Conservation (phyloP, 2,329 filamentous ascomycete species). For the Pseudogymnoascus sp. region DNA sequence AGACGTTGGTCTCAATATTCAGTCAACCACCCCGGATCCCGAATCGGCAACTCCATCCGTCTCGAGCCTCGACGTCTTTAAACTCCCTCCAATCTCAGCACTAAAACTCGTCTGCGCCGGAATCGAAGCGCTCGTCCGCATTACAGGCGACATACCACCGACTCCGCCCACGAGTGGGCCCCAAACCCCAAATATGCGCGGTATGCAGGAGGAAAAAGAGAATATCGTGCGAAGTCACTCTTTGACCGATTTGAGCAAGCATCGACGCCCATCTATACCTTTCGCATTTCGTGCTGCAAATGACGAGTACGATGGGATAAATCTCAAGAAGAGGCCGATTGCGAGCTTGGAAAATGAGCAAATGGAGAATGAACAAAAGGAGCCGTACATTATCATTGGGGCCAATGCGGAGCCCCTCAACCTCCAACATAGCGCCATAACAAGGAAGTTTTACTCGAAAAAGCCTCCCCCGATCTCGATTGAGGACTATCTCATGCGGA, state of each 20-base stretch:
- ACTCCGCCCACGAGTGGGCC: constrained; percentile 62
- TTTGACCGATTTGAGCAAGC: constrained; percentile 30
- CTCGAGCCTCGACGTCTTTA: constrained; percentile 58
- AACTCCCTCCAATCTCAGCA: constrained; percentile 62
- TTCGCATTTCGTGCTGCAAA: constrained; percentile 17
- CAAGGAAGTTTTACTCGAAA: constrained; percentile 89
- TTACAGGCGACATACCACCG: constrained; percentile 70
- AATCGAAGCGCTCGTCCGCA: constrained; percentile 60
- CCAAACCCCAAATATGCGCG: constrained; percentile 55
- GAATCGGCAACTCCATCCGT: constrained; percentile 24
- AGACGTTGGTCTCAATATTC: constrained; percentile 18
- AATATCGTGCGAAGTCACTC: constrained; percentile 50
- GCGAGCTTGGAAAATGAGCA: constrained; percentile 19
- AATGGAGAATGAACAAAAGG: constrained; percentile 16
- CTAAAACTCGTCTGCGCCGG: constrained; percentile 69
- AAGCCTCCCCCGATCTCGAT: constrained; percentile 73
- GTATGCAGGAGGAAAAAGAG: constrained; percentile 53
- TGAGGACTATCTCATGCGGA: constrained; percentile 73
- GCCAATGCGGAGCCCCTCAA: constrained; percentile 63
- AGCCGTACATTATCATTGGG: constrained; percentile 53
- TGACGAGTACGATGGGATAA: constrained; percentile 46
- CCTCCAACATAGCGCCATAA: constrained; percentile 75
- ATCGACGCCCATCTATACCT: constrained; percentile 23
- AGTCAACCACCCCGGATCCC: constrained; percentile 18
- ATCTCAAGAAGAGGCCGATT: constrained; percentile 32